Evolutionary conservation across 345 rosid genomes (phyloP), one percentile per base, ranked within the genome.

Genomic region (Citrus maxima): DNA sequence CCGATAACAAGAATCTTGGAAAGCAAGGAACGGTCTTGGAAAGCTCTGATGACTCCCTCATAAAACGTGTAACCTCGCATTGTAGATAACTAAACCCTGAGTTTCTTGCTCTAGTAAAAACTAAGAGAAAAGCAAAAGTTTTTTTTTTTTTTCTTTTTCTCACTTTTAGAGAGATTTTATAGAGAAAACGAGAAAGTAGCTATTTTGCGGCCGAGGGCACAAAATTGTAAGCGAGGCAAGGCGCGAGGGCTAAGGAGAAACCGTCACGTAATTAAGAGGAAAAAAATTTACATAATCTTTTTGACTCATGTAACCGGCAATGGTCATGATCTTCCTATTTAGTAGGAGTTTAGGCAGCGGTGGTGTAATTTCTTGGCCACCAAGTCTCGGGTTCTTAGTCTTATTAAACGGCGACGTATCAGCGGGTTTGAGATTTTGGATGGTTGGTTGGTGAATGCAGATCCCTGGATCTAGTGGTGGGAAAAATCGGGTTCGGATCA

Each of bases 1-100:
- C 86, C 81, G 78, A 89, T 67, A 25, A 88, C 21, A 49, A 92
- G 91, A 75, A 90, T 81, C 85, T 88, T 88, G 69, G 89, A 79
- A 19, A 85, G 74, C 21, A 87, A 81, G 77, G 91, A 88, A 72
- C 86, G 77, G 63, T 88, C 84, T 30, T 73, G 86, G 79, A 87
- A 84, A 27, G 87, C 77, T 72, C 72, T 72, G 7, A 72, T 82
- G 82, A 88, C 83, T 81, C 79, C 84, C 75, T 84, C 54, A 78
- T 66, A 89, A 79, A 86, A 87, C 37, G 66, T 78, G 70, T 77
- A 78, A 49, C 85, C 84, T 74, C 61, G 78, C 89, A 86, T 88
- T 79, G 42, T 80, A 51, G 7, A 51, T 18, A 51, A 16, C 6
- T 16, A 76, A 67, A 67, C 70, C 38, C 37, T 30, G 6, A 4